A percentile compares a stretch with the other conserved stretches of the same genome.
Conservation (phyloP, 108 stramenopile species). For the Fistulifera pelliculosa region DNA sequence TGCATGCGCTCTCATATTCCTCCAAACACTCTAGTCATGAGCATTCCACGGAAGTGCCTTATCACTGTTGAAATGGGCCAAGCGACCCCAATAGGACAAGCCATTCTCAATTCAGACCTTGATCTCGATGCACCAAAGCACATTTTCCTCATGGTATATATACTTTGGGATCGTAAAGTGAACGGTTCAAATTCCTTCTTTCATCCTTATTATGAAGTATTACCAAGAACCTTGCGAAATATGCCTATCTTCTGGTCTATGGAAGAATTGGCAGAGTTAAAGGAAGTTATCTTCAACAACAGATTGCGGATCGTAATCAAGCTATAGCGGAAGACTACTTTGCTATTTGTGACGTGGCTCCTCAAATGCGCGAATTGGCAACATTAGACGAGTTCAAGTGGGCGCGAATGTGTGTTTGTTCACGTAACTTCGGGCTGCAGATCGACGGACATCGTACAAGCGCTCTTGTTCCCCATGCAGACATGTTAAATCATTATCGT, state of each 20-base stretch:
- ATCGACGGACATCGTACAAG: constrained; percentile 91
- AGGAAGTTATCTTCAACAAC: constrained; percentile 81
- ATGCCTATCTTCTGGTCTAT: constrained; percentile 98
- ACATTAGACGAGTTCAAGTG: constrained; percentile 94
- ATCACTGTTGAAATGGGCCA: constrained; percentile 99
- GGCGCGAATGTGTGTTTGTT: constrained; percentile 99
- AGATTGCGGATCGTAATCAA: constrained; percentile 68
- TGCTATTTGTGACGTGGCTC: constrained; percentile 78
- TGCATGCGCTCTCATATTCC: constrained; percentile 86
- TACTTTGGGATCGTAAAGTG: constrained; percentile 86
- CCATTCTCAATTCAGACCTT: constrained; percentile 58
- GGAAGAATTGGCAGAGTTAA: constrained; percentile 72
- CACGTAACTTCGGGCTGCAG: constrained; percentile 94
- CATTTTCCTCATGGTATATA: constrained; percentile 94
- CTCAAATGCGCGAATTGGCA: constrained; percentile 57
- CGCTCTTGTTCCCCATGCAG: constrained; percentile 97
- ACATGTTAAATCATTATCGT: constrained; percentile 99
- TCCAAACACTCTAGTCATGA: constrained; percentile 78
- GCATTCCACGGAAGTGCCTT: constrained; percentile 83
- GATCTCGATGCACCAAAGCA: constrained; percentile 98
- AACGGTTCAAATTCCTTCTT: constrained; percentile 85
- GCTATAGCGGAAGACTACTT: constrained; percentile 93
- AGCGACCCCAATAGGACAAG: constrained; percentile 79
- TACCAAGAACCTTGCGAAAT: constrained; percentile 81
- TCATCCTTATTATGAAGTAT: constrained; percentile 94